Evolutionary conservation across 306 rosid species (phyloP), one percentile per base, ranked within the genome.

Genomic region (Potentilla sterilis): DNA sequence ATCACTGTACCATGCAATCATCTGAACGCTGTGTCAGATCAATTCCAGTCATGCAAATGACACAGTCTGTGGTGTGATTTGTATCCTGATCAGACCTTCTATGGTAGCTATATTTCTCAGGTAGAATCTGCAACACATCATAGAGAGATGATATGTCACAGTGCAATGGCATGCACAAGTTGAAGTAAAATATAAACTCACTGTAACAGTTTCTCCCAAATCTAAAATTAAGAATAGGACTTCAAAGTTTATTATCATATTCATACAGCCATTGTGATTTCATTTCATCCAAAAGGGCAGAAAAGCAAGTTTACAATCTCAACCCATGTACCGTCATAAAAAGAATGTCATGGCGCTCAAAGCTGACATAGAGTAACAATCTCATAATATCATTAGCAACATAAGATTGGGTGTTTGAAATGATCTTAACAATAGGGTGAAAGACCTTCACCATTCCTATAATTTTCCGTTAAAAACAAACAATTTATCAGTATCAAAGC

Each of bases 1-100:
- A 54, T 80, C 68, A 64, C 72, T 68, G 34, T 87, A 83, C 99
- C 99, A 95, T 95, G 97, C 97, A 90, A 78, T 90, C 98, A 55
- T 83, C 92, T 12, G 97, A 84, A 69, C 88, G 91, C 18, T 84
- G 90, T 4, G 81, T 57, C 77, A 86, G 69, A 75, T 92, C 97
- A 68, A 95, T 85, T 80, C 88, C 79, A 4, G 99, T 88, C 99
- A 95, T 92, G 89, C 99, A 95, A 82, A 95, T 95, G 75, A 95
- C 99, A 78, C 99, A 95, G 70, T 95, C 98, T 32, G 90, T 79
- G 42, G 92, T 73, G 24, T 83, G 93, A 78, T 85, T 87, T 54
- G 85, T 72, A 67, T 85, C 80, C 77, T 84, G 97, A 89, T 86
- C 87, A 72, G 84, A 83, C 75, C 96, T 85, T 85, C 96, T 85